Evolutionary conservation across 2,329 filamentous ascomycete genomes (phyloP), one percentile per base, ranked within the genome.

Genomic region (Aspergillus texensis): DNA sequence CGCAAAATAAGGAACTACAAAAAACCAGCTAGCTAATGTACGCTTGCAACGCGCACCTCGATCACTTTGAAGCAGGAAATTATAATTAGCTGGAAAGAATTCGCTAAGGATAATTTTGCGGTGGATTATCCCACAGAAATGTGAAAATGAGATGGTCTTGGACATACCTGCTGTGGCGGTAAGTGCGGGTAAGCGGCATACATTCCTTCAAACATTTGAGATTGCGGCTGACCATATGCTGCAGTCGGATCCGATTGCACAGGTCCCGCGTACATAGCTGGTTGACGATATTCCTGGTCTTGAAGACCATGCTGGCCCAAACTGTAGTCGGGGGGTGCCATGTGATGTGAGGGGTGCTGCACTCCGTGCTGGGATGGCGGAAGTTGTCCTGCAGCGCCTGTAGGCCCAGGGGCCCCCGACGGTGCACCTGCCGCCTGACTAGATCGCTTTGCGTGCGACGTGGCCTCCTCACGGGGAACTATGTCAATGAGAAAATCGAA

Each of bases 401-500:
- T 67, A 36, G 72, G 66, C 34, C 73, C 70, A 45, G 80, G 67
- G 70, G 80, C 77, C 41, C 84, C 77, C 66, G 88, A 84, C 9
- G 85, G 82, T 50, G 84, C 82, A 50, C 74, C 78, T 36, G 72
- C 77, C 52, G 79, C 74, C 68, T 82, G 81, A 56, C 80, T 84
- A 8, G 89, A 84, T 68, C 94, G 86, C 82, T 97, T 97, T 46
- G 93, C 88, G 75, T 94, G 93, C 26, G 91, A 89, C 11, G 91
- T 86, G 41, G 94, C 93, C 78, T 99, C 95, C 78, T 99, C 95
- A 58, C 95, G 90, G 4, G 95, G 95, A 6, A 99, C 95, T 66
- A 99, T 99, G 76, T 99, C 95, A 77, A 99, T 99, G 64, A 99
- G 85, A 81, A 99, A 99, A 81, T 99, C 95, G 78, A 99, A 99